phyloP scores from a whole-genome alignment of 169 alveolate genomes.

The Cryptosporidium parvum region DNA sequence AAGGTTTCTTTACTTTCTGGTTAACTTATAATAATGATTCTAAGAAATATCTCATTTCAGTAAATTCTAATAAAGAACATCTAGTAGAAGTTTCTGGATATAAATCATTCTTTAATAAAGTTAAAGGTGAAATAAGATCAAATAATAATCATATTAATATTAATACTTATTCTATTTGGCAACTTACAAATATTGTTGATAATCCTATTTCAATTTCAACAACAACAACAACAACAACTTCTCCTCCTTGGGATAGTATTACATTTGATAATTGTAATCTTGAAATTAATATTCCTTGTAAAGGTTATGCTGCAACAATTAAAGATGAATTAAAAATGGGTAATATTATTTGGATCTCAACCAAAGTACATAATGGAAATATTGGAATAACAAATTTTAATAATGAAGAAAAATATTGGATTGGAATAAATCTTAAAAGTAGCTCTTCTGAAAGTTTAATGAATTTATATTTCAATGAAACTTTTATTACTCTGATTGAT shows the following conservation, averaged over 20 bases:
- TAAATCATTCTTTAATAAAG: constrained; percentile 3
- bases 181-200: not conserved
- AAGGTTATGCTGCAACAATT: not conserved
- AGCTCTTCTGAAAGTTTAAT: not conserved
- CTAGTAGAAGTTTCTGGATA: constrained; percentile 23
- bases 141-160: not conserved
- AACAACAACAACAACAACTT: constrained; percentile 40
- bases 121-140: not conserved
- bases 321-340: not conserved
- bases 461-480: constrained; percentile 14
- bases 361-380: not conserved
- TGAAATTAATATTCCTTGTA: constrained; percentile 1
- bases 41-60: constrained; percentile 4
- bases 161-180: not conserved
- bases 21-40: constrained; percentile 12
- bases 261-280: constrained; percentile 4
- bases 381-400: not conserved
- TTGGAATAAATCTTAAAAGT: not conserved
- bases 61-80: constrained; percentile 5
- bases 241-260: constrained; percentile 27
- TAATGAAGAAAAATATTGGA: constrained; percentile 4
- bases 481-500: constrained; percentile 7
- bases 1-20: constrained; percentile 21
- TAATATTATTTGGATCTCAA: constrained; percentile 17
- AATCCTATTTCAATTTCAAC: constrained; percentile 1